Evolutionary conservation across 2,329 filamentous ascomycete species (phyloP).

Genomic region (Cladosporium sp.): DNA sequence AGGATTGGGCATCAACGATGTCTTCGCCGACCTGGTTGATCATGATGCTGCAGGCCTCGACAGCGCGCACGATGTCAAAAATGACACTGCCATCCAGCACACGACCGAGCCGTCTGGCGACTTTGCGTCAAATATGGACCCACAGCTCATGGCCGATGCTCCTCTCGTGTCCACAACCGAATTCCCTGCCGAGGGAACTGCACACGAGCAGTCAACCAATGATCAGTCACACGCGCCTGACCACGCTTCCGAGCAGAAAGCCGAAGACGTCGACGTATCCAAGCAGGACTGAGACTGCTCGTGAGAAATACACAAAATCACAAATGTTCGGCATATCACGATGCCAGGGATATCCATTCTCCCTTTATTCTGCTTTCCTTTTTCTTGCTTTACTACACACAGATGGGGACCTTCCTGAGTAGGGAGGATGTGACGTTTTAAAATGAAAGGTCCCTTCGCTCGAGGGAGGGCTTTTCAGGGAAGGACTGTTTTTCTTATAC

Average conservation of each 20-base stretch:
- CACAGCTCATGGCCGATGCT: not conserved
- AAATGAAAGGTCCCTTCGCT: no score
- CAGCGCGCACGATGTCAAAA: conserved; percentile 17
- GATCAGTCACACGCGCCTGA: not conserved
- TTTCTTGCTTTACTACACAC: no score
- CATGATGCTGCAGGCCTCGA: conserved; percentile 24
- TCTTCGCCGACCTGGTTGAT: conserved; percentile 34
- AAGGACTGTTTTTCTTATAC: no score
- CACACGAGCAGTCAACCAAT: not conserved
- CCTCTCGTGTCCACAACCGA: conserved; percentile 12
- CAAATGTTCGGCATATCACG: no score
- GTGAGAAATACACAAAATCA: no score
- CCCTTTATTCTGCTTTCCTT: no score
- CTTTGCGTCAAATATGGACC: not conserved
- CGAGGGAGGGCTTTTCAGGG: no score
- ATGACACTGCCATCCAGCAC: not conserved
- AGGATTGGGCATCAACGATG: conserved; percentile 27
- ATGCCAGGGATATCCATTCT: no score
- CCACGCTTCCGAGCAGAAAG: not conserved
- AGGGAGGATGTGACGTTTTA: no score
- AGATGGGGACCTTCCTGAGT: no score
- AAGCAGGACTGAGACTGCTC: no score
- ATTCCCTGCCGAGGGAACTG: not conserved
- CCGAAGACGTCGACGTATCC: not conserved
- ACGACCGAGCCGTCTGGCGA: not conserved